Evolutionary conservation across 176 grass and related monocot species (phyloP).

Genomic region (Musa acuminata): DNA sequence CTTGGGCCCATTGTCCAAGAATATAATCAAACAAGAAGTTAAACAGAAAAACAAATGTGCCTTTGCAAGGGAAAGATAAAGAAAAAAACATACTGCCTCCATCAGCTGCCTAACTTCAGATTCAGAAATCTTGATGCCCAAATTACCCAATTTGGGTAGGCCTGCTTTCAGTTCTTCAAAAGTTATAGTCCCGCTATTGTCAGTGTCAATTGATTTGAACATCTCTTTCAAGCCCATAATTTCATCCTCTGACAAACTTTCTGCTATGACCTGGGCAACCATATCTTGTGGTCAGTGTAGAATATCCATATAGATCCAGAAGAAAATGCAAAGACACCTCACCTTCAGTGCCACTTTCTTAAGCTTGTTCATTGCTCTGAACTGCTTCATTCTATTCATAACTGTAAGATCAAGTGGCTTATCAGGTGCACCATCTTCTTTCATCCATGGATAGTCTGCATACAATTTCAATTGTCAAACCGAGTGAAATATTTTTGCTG

Average conservation of each 20-base stretch:
- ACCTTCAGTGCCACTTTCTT: constrained; percentile 97
- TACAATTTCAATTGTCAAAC: constrained; percentile 34
- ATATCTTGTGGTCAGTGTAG: neutral
- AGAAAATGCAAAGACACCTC: constrained; percentile 7
- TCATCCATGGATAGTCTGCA: constrained; percentile 87
- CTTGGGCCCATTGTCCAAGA: neutral
- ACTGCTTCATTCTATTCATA: constrained; percentile 89
- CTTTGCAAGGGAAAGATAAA: neutral
- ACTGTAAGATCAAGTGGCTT: constrained; percentile 90
- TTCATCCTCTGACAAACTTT: constrained; percentile 95
- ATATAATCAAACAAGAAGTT: neutral
- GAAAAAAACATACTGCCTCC: constrained; percentile 71
- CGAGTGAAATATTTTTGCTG: constrained; percentile 8
- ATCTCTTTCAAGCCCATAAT: constrained; percentile 96
- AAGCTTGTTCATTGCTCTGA: constrained; percentile 96
- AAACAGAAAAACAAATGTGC: neutral
- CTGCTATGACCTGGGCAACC: constrained; percentile 61
- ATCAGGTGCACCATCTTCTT: constrained; percentile 92
- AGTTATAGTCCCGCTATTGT: constrained; percentile 95
- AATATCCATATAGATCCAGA: neutral
- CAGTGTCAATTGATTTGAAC: constrained; percentile 92
- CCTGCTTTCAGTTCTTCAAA: constrained; percentile 95
- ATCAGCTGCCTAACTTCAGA: constrained; percentile 88
- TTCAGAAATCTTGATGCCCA: constrained; percentile 96
- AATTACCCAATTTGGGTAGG: constrained; percentile 97